Conservation (phyloP, 306 rosid genomes). For the Psophocarpus tetragonolobus region DNA sequence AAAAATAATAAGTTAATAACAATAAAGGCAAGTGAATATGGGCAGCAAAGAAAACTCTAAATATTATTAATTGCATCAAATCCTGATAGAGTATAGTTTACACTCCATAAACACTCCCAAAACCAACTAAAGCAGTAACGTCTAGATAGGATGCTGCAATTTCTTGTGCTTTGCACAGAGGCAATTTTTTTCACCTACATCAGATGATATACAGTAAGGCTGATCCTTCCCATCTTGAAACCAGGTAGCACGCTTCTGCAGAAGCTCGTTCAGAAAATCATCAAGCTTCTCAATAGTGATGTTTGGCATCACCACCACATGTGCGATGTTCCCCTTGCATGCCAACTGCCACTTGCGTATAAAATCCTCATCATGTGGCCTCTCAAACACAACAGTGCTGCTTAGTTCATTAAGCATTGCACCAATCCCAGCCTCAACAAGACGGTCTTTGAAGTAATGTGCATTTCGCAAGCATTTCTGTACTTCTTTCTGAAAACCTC, state of each 20-base stretch:
- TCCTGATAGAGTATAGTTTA: neutral
- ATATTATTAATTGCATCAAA: constrained; percentile 13
- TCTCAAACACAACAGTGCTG: constrained; percentile 62
- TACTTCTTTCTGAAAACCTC: constrained; percentile 61
- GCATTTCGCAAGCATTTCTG: constrained; percentile 60
- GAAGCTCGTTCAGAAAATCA: constrained; percentile 45
- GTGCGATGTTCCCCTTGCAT: constrained; percentile 59
- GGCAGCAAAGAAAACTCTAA: constrained; percentile 11
- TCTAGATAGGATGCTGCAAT: constrained; percentile 17
- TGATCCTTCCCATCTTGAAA: constrained; percentile 43
- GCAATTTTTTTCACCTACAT: constrained; percentile 47
- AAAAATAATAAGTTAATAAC: neutral
- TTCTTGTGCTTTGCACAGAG: constrained; percentile 49
- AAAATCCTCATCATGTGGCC: constrained; percentile 59
- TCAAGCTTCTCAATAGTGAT: constrained; percentile 56
- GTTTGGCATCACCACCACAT: constrained; percentile 63
- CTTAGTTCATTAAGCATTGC: constrained; percentile 64
- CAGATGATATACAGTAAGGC: constrained; percentile 51
- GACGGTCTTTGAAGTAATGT: constrained; percentile 53
- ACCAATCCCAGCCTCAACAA: constrained; percentile 47
- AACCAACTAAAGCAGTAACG: neutral
- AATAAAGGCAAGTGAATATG: neutral
- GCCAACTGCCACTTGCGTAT: constrained; percentile 59
- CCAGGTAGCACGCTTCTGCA: constrained; percentile 46
- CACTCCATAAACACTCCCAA: constrained; percentile 18